A percentile compares a stretch with the other conserved stretches of the same genome.
Conservation (phyloP, 305 asterid genomes). For the Withania somnifera region DNA sequence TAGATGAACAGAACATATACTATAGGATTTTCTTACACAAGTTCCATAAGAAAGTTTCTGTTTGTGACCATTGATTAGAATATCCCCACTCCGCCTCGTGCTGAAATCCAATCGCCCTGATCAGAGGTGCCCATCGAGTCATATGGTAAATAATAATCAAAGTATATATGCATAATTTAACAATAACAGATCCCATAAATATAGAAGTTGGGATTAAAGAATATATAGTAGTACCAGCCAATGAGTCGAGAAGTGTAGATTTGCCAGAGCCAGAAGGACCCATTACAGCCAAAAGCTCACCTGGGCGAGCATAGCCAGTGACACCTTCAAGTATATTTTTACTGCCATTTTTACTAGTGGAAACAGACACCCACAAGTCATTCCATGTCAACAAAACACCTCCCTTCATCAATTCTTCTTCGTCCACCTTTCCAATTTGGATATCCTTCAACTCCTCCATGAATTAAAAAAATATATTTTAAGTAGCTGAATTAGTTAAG, state of each 20-base stretch:
- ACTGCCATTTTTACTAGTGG: not conserved
- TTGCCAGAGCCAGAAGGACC: constrained; percentile 34
- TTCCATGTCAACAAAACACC: constrained; percentile 21
- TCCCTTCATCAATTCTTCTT: not conserved
- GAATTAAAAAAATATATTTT: too few species aligned
- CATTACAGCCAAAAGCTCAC: constrained; percentile 20
- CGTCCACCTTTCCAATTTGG: not conserved
- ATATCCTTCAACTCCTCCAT: not conserved
- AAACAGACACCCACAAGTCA: constrained; percentile 19
- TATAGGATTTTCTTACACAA: constrained; percentile 2
- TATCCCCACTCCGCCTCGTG: constrained; percentile 17
- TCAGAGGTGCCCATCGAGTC: not conserved
- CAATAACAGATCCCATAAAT: not conserved
- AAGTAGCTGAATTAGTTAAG: not conserved
- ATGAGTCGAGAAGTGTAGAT: constrained; percentile 22
- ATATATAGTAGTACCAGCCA: constrained; percentile 15
- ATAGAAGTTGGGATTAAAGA: not conserved
- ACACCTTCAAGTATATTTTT: constrained; percentile 22
- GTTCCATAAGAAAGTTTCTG: constrained; percentile 24
- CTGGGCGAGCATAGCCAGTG: constrained; percentile 22
- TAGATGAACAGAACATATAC: too few species aligned
- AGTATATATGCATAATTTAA: not conserved
- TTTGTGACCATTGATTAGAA: constrained; percentile 23
- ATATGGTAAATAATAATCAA: not conserved
- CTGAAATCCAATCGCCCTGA: constrained; percentile 18